Evolutionary conservation across 495 filamentous ascomycete genomes (phyloP).

Genomic region (Sporormia fimetaria): DNA sequence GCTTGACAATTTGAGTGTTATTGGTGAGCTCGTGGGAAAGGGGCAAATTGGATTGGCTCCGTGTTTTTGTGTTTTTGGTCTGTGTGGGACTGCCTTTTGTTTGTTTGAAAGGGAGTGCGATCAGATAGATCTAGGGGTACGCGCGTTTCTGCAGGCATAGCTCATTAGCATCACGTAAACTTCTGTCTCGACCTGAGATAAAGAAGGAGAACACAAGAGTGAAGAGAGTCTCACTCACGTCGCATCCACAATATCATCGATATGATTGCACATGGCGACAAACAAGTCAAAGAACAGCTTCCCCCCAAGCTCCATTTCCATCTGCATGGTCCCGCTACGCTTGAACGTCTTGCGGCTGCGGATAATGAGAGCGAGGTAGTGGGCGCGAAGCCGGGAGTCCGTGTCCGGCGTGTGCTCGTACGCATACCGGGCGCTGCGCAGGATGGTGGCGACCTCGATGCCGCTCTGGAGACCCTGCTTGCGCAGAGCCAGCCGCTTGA

Average conservation of each 20-base stretch:
- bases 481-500: conserved; percentile 71
- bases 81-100: too few relatives aligned
- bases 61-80: too few relatives aligned
- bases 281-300: conserved; percentile 95
- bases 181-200: too few relatives aligned
- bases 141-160: too few relatives aligned
- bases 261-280: conserved; percentile 92
- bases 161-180: too few relatives aligned
- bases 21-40: too few relatives aligned
- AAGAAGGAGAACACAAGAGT: too few relatives aligned
- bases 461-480: conserved; percentile 86
- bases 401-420: conserved; percentile 89
- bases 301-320: conserved; percentile 88
- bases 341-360: conserved; percentile 88
- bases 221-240: conserved; percentile 14
- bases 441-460: conserved; percentile 74
- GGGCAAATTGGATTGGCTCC: too few relatives aligned
- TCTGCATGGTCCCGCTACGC: conserved; percentile 91
- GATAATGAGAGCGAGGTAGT: conserved; percentile 91
- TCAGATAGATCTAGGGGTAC: too few relatives aligned
- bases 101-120: too few relatives aligned
- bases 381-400: conserved; percentile 79
- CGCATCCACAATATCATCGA: conserved; percentile 34
- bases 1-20: too few relatives aligned
- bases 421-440: conserved; percentile 81